A percentile compares a stretch with the other conserved stretches of the same genome.
Evolutionary conservation across 2,329 filamentous ascomycete species (phyloP).

Genomic region (Trichoderma arundinaceum): DNA sequence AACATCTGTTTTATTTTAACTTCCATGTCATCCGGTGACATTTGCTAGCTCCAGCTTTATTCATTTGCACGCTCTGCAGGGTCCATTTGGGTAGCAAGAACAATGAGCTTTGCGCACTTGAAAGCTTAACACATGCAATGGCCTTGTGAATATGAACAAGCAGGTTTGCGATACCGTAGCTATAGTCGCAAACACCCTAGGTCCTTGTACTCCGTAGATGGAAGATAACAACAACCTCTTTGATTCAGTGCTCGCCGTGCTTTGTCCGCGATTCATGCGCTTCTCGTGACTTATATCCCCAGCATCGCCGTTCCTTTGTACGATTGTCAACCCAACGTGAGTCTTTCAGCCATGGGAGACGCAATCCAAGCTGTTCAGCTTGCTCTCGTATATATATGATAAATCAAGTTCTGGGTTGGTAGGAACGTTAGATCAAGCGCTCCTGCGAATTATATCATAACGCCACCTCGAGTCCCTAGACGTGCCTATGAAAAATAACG

Average conservation of each 20-base stretch:
- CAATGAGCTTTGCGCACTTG: not conserved
- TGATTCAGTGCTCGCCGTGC: not conserved
- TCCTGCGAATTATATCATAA: conserved; percentile 9
- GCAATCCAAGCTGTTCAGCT: conserved; percentile 4
- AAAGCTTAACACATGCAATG: not conserved
- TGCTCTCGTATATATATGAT: not conserved
- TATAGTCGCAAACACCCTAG: not conserved
- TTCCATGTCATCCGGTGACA: conserved; percentile 2
- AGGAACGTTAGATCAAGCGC: conserved; percentile 6
- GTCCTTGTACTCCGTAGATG: not conserved
- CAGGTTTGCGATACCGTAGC: not conserved
- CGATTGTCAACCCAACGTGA: not conserved
- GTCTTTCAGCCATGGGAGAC: not conserved
- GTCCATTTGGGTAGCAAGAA: not conserved
- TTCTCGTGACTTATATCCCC: not conserved
- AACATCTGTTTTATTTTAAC: not conserved
- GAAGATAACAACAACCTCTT: not conserved
- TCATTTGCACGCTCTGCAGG: not conserved
- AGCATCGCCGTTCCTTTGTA: not conserved
- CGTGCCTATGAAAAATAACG: not conserved
- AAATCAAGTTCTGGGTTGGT: not conserved
- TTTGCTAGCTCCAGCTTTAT: not conserved
- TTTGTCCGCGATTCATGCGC: not conserved
- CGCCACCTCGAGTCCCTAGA: not conserved
- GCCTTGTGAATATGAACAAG: conserved; percentile 8